These are phyloP conservation scores for Metschnikowia bowlesiae DNA, from an alignment of 805 yeast species.

Conservation along the genomic window DNA sequence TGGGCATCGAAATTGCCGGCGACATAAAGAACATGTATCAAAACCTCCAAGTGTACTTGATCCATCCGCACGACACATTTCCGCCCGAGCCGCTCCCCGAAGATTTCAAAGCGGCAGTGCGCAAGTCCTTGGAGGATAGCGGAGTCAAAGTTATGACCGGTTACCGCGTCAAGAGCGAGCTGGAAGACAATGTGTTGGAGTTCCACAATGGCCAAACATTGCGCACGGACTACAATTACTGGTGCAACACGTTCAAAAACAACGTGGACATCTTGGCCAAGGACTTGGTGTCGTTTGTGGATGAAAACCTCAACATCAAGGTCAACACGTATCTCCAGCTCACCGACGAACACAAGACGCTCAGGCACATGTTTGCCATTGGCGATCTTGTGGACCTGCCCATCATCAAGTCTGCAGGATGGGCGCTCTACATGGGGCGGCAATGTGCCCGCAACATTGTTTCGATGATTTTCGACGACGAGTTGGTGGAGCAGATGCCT, in stretches of 20 bases:
- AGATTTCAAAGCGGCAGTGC: conserved; percentile 25
- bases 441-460: conserved; percentile 35
- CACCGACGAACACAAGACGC: conserved; percentile 11
- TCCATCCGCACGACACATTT: conserved; percentile 34
- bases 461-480: conserved; percentile 24
- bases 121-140: conserved; percentile 23
- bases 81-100: conserved; percentile 36
- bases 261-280: conserved; percentile 27
- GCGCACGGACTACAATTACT: conserved; percentile 28
- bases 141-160: conserved; percentile 29
- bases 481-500: conserved; percentile 32
- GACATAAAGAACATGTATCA: conserved; percentile 40
- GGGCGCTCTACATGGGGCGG: conserved; percentile 43
- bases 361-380: conserved; percentile 29
- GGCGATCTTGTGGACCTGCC: conserved; percentile 40
- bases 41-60: conserved; percentile 32
- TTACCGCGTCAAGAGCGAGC: conserved; percentile 24
- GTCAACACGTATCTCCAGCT: conserved; percentile 38
- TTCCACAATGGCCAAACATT: conserved; percentile 27
- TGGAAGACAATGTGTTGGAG: conserved; percentile 20
- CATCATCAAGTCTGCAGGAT: conserved; percentile 42
- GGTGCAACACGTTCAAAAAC: conserved; percentile 34
- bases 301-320: conserved; percentile 24
- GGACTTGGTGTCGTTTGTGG: conserved; percentile 22
- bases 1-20: conserved; percentile 49